phyloP scores from a whole-genome alignment of 2,329 filamentous ascomycete species.

The Septoria linicola region DNA sequence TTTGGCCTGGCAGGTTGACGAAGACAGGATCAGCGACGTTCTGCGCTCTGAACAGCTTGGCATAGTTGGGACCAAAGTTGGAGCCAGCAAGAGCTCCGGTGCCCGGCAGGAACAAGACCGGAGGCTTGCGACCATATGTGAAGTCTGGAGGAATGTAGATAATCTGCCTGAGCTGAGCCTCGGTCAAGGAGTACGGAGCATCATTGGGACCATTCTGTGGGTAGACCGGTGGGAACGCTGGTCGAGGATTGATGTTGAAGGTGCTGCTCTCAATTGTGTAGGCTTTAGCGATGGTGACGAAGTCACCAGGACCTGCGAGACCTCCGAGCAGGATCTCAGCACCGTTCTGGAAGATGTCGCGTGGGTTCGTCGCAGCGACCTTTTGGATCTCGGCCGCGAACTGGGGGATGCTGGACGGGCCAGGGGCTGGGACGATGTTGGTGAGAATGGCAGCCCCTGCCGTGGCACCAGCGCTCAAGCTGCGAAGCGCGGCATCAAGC shows the following conservation, averaged over 20 bases:
- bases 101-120: slow-evolving; percentile 55
- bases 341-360: slow-evolving; percentile 26
- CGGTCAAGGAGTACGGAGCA: slow-evolving; percentile 50
- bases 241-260: slow-evolving; percentile 31
- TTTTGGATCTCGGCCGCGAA: slow-evolving; percentile 21
- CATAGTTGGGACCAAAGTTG: slow-evolving; percentile 49
- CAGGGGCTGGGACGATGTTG: slow-evolving; percentile 27
- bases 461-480: slow-evolving; percentile 20
- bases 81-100: slow-evolving; percentile 51
- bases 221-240: slow-evolving; percentile 36
- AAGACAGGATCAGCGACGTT: slow-evolving; percentile 53
- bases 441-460: slow-evolving; percentile 27
- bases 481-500: slow-evolving; percentile 19
- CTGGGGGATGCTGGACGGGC: slow-evolving; percentile 25
- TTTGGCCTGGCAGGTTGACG: slow-evolving; percentile 53
- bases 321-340: slow-evolving; percentile 26
- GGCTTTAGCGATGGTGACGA: slow-evolving; percentile 19
- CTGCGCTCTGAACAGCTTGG: slow-evolving; percentile 47
- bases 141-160: slow-evolving; percentile 54
- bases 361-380: slow-evolving; percentile 23
- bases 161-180: slow-evolving; percentile 49
- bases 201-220: slow-evolving; percentile 43
- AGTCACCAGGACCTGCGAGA: slow-evolving; percentile 24
- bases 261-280: slow-evolving; percentile 28
- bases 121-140: slow-evolving; percentile 43